phyloP scores from a whole-genome alignment of 192 early-diverging fungal genomes.

The Pilaira anomala region DNA sequence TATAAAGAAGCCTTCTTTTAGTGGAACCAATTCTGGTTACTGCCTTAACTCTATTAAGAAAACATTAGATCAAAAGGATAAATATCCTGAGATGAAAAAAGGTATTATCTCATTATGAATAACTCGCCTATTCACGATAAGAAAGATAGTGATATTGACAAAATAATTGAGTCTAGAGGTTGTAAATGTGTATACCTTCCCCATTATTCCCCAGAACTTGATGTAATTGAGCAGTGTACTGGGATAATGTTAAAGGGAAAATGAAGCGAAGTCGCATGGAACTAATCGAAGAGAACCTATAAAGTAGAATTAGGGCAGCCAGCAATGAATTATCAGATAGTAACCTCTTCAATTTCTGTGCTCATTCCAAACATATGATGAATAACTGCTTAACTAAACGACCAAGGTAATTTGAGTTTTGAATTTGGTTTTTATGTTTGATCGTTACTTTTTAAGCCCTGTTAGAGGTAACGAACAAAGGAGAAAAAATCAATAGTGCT shows the following conservation, averaged over 20 bases:
- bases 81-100: constrained; percentile 1
- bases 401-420: not conserved
- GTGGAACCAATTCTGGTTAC: constrained; percentile 1
- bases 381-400: not conserved
- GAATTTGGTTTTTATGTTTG: too few relatives aligned
- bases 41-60: not conserved
- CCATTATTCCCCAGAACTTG: not conserved
- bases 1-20: too few relatives aligned
- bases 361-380: not conserved
- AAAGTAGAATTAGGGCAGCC: not conserved
- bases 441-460: too few relatives aligned
- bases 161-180: not conserved
- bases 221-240: not conserved
- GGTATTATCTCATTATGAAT: not conserved
- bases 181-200: not conserved
- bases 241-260: not conserved
- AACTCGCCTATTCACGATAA: not conserved
- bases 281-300: not conserved
- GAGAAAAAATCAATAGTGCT: too few relatives aligned
- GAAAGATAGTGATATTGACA: not conserved
- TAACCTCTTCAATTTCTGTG: not conserved
- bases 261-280: not conserved
- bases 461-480: too few relatives aligned
- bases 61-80: not conserved
- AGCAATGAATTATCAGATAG: not conserved